Percentiles rank a stretch among this genome's conserved stretches.
Conservation (phyloP, 2,329 filamentous ascomycete species). For the Claviceps sp. region DNA sequence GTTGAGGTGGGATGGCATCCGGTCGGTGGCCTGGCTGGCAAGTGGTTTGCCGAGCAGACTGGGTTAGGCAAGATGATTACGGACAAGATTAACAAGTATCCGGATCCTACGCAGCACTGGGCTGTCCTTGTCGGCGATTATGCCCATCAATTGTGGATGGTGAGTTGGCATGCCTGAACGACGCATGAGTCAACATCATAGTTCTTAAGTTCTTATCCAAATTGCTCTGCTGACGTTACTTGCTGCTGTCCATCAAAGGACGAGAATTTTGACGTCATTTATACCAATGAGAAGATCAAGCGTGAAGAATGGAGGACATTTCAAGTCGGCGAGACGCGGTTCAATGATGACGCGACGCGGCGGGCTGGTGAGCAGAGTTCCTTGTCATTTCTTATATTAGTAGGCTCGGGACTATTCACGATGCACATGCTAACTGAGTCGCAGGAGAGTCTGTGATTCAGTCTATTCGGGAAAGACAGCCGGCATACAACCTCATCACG, state of each 20-base stretch:
- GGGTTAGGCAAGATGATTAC: slow-evolving; percentile 42
- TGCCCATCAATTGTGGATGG: slow-evolving; percentile 47
- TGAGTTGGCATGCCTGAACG: slow-evolving; percentile 12
- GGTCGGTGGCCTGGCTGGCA: slow-evolving; percentile 40
- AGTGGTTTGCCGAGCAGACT: slow-evolving; percentile 45
- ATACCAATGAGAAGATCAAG: slow-evolving; percentile 36
- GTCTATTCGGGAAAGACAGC: slow-evolving; percentile 32
- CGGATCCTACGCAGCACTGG: slow-evolving; percentile 49
- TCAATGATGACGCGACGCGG: slow-evolving; percentile 39
- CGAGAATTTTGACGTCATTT: slow-evolving; percentile 42
- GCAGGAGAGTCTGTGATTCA: slow-evolving; percentile 39
- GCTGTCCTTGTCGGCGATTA: slow-evolving; percentile 42
- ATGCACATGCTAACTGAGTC: neutral
- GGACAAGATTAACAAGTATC: slow-evolving; percentile 38
- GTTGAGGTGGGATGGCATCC: slow-evolving; percentile 47
- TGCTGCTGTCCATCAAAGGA: slow-evolving; percentile 19
- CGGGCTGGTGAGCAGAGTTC: slow-evolving; percentile 27
- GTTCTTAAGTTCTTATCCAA: neutral
- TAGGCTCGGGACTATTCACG: neutral
- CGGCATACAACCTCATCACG: slow-evolving; percentile 43
- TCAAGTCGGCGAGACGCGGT: slow-evolving; percentile 36
- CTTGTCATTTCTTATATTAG: neutral
- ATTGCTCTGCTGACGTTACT: neutral
- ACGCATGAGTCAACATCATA: neutral
- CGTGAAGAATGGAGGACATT: slow-evolving; percentile 37